Conservation (phyloP, 2,329 filamentous ascomycete species). For the Colletotrichum brevisporum region DNA sequence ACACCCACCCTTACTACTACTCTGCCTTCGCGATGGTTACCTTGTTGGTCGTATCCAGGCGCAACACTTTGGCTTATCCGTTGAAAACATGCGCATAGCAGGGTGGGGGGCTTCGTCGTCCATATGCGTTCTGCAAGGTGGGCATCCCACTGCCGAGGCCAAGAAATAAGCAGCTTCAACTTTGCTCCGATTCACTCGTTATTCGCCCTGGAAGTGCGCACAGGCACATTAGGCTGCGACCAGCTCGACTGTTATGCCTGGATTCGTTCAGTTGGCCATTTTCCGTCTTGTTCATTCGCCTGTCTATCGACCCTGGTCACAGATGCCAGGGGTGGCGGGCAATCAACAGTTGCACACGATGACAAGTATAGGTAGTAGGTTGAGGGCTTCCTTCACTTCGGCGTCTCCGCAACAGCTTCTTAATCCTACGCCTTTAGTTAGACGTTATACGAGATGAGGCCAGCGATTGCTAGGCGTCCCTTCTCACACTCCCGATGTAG, state of each 20-base stretch:
- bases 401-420: neutral
- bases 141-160: neutral
- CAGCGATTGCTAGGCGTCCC: neutral
- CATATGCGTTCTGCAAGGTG: neutral
- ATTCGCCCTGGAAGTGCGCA: neutral
- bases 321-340: no score
- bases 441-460: constrained; percentile 1
- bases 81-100: neutral
- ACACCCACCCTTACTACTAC: neutral
- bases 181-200: constrained; percentile 11
- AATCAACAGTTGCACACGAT: neutral
- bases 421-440: neutral
- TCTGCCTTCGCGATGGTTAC: constrained; percentile 1
- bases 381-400: neutral
- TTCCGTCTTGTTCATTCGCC: neutral
- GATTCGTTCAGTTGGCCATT: neutral
- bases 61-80: neutral
- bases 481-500: neutral
- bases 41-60: neutral
- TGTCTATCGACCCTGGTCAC: neutral
- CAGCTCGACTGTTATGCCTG: neutral
- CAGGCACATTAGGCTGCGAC: neutral
- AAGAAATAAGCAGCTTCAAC: constrained; percentile 24
- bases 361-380: neutral
- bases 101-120: no score